A percentile compares a stretch with the other conserved stretches of the same genome.
phyloP scores from a whole-genome alignment of 305 asterid species.

The Andrographis paniculata region DNA sequence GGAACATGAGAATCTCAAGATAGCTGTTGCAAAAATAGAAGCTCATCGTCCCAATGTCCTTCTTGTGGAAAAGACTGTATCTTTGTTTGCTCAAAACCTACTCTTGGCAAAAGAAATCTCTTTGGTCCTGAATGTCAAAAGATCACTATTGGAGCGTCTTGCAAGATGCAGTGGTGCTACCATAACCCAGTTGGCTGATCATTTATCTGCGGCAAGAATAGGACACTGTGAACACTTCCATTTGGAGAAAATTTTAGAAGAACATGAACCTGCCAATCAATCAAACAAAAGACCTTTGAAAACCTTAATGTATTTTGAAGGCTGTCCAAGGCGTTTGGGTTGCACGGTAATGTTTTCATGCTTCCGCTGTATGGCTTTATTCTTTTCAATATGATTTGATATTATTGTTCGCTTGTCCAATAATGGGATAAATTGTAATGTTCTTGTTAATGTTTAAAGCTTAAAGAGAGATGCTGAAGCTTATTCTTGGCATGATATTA shows the following conservation, averaged over 20 bases:
- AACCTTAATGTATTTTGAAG: slow-evolving; percentile 93
- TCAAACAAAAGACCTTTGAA: slow-evolving; percentile 65
- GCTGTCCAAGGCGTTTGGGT: slow-evolving; percentile 92
- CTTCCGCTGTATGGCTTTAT: too few species aligned
- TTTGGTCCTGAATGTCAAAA: slow-evolving; percentile 77
- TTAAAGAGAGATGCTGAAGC: background rate
- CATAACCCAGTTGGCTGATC: slow-evolving; percentile 75
- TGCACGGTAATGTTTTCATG: slow-evolving; percentile 91
- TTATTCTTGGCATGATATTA: slow-evolving; percentile 12
- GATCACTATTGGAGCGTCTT: slow-evolving; percentile 67
- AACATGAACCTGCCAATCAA: slow-evolving; percentile 62
- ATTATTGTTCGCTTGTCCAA: too few species aligned
- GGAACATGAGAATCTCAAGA: slow-evolving; percentile 87
- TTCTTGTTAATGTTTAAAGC: too few species aligned
- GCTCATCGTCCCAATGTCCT: slow-evolving; percentile 86
- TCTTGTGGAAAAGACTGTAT: slow-evolving; percentile 88
- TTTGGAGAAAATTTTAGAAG: slow-evolving; percentile 70
- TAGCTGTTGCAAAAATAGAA: slow-evolving; percentile 76
- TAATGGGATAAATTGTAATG: background rate
- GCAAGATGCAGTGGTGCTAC: slow-evolving; percentile 91
- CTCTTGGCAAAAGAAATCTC: slow-evolving; percentile 88
- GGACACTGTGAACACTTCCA: slow-evolving; percentile 90
- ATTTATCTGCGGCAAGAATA: slow-evolving; percentile 51
- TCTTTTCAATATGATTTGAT: too few species aligned
- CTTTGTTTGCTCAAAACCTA: slow-evolving; percentile 84